phyloP scores from a whole-genome alignment of 1,284 basidiomycete species.

The Cryptococcus wingfieldii region DNA sequence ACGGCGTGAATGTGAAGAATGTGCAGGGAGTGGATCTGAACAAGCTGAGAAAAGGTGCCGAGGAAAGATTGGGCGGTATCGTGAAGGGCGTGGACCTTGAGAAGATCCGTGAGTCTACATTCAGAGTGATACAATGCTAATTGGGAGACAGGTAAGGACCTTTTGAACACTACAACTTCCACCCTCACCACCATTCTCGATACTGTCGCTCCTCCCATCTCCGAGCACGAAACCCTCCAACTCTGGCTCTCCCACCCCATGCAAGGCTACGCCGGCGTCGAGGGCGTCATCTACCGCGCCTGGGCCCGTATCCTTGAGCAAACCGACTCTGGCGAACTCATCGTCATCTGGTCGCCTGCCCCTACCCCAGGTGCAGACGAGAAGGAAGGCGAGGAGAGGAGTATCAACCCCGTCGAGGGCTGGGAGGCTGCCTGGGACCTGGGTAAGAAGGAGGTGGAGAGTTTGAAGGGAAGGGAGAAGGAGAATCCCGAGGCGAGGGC shows the following conservation, averaged over 20 bases:
- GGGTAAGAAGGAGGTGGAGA: conserved; percentile 54
- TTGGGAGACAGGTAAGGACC: conserved; percentile 65
- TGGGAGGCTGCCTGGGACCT: conserved; percentile 77
- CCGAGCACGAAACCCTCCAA: conserved; percentile 94
- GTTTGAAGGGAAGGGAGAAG: conserved; percentile 33
- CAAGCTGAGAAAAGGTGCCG: conserved; percentile 59
- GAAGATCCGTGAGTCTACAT: conserved; percentile 59
- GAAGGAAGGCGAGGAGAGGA: conserved; percentile 42
- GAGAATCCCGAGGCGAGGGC: conserved; percentile 30
- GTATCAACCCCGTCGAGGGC: conserved; percentile 72
- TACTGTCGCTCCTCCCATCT: conserved; percentile 95
- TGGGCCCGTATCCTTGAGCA: conserved; percentile 76
- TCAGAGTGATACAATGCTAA: neutral
- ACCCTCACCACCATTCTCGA: conserved; percentile 87
- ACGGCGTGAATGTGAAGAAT: conserved; percentile 50
- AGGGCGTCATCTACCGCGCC: conserved; percentile 88
- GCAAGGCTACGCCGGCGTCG: conserved; percentile 92
- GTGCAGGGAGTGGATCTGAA: conserved; percentile 75
- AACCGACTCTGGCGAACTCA: conserved; percentile 84
- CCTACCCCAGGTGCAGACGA: conserved; percentile 50
- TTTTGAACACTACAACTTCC: conserved; percentile 76
- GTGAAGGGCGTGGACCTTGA: conserved; percentile 78
- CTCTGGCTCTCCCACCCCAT: conserved; percentile 95
- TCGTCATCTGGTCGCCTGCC: conserved; percentile 71
- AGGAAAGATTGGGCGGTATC: conserved; percentile 52